Conservation (phyloP, 192 early-diverging fungal genomes). For the Backusella psychrophila region DNA sequence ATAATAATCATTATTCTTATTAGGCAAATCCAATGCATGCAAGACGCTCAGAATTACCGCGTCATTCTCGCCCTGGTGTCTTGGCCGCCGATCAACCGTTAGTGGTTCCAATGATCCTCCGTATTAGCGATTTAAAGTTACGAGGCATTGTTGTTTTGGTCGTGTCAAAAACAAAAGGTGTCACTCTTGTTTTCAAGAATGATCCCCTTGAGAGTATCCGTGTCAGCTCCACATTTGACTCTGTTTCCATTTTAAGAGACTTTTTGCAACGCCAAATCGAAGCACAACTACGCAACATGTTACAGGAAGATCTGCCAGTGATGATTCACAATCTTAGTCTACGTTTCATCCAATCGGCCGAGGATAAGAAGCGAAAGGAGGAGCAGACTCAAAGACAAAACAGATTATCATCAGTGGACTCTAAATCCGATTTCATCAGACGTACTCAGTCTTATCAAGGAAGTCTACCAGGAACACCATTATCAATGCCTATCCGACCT, state of each 20-base stretch:
- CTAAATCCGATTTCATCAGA: background rate
- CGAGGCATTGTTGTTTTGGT: conserved; percentile 92
- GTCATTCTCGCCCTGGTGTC: conserved; percentile 63
- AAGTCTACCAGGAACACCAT: background rate
- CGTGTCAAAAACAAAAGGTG: conserved; percentile 90
- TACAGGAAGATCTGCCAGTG: conserved; percentile 90
- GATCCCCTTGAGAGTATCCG: conserved; percentile 93
- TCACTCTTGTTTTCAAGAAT: conserved; percentile 96
- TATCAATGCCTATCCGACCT: background rate
- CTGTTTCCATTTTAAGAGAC: conserved; percentile 79
- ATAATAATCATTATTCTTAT: background rate
- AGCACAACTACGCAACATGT: conserved; percentile 81
- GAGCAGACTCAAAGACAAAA: conserved; percentile 11
- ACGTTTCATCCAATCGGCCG: conserved; percentile 59
- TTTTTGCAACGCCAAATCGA: conserved; percentile 94
- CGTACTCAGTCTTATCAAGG: background rate
- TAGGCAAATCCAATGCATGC: conserved; percentile 79
- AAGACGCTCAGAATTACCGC: conserved; percentile 52
- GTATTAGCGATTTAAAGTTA: conserved; percentile 85
- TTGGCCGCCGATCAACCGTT: conserved; percentile 92
- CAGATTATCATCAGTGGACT: background rate
- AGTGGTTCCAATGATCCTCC: conserved; percentile 93
- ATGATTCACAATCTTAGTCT: conserved; percentile 91
- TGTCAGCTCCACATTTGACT: conserved; percentile 97
- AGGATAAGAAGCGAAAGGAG: conserved; percentile 37